Evolutionary conservation across 2,329 filamentous ascomycete species (phyloP), one percentile per base, ranked within the genome.

Genomic region (Botrytis porri): DNA sequence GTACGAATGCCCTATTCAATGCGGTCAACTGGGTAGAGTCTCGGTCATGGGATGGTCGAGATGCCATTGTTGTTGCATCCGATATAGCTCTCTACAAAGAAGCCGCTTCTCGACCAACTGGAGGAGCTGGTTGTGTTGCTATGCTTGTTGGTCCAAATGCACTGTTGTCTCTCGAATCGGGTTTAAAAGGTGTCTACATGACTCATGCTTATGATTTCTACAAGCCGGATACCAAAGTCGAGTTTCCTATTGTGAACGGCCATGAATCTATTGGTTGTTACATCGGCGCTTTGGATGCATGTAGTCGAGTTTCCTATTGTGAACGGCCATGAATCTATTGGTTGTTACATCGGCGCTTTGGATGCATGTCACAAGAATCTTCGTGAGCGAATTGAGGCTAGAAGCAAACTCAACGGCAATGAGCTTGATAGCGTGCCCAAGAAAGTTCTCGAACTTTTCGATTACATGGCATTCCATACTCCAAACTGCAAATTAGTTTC

Each of bases 1-100:
- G 93, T 77, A 95, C 93, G 83, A 95, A 94, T 80, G 93, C 93
- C 77, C 84, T 95, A 76, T 92, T 95, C 86, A 95, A 95, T 88
- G 86, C 89, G 75, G 82, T 95, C 81, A 94, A 94, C 87, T 95
- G 93, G 93, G 82, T 96, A 75, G 93, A 96, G 85, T 95, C 93
- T 67, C 95, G 93, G 59, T 92, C 88, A 76, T 96, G 93, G 93
- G 93, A 96, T 81, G 93, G 93, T 3, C 39, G 61, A 43, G 41
- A 61, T 37, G 57, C 67, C 29, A 70, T 70, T 25, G 67, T 62
- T n/a, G 67, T 70, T 3, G 67, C 67, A 45, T 60, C 51, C 2
- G 67, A 70, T 41, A 70, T 70, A 25, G 67, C 67, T 4, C 37
- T 70, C 18, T 70, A 70, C 29, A 62, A 61, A 60, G 51, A 70